These are phyloP conservation scores for Debaryomyces coudertii DNA, from an alignment of 1,139 yeast genomes.

Conservation along the genomic window DNA sequence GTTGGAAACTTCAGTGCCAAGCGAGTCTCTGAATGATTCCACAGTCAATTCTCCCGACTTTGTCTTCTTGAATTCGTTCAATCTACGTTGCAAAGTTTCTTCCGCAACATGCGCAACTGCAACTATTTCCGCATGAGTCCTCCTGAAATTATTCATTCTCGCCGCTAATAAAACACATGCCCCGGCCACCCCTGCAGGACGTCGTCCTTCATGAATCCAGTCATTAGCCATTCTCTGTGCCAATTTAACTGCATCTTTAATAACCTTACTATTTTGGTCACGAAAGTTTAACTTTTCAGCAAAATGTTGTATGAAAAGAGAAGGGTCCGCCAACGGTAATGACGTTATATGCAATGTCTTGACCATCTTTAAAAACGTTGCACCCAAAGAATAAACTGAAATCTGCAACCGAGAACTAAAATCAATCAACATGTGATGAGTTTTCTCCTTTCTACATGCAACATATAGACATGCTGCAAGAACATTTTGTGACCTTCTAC, in stretches of 20 bases:
- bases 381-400: slow-evolving; percentile 92
- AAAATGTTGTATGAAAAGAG: slow-evolving; percentile 89
- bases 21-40: slow-evolving; percentile 62
- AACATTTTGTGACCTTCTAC: slow-evolving; percentile 91
- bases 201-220: slow-evolving; percentile 95
- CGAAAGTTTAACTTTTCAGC: slow-evolving; percentile 85
- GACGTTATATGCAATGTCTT: slow-evolving; percentile 73
- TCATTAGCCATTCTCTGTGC: slow-evolving; percentile 92
- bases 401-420: slow-evolving; percentile 88
- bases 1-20: slow-evolving; percentile 50
- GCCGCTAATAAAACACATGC: slow-evolving; percentile 93
- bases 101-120: slow-evolving; percentile 96
- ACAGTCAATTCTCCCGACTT: slow-evolving; percentile 75
- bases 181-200: slow-evolving; percentile 99
- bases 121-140: slow-evolving; percentile 92
- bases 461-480: slow-evolving; percentile 92
- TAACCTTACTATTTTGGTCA: slow-evolving; percentile 69
- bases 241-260: slow-evolving; percentile 80
- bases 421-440: slow-evolving; percentile 95
- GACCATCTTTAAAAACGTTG: slow-evolving; percentile 90
- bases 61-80: slow-evolving; percentile 84
- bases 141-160: slow-evolving; percentile 90
- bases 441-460: slow-evolving; percentile 88
- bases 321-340: slow-evolving; percentile 91
- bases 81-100: slow-evolving; percentile 85